phyloP scores from a whole-genome alignment of 1,139 yeast genomes.

The Hemisphaericaspora xylanilytica region DNA sequence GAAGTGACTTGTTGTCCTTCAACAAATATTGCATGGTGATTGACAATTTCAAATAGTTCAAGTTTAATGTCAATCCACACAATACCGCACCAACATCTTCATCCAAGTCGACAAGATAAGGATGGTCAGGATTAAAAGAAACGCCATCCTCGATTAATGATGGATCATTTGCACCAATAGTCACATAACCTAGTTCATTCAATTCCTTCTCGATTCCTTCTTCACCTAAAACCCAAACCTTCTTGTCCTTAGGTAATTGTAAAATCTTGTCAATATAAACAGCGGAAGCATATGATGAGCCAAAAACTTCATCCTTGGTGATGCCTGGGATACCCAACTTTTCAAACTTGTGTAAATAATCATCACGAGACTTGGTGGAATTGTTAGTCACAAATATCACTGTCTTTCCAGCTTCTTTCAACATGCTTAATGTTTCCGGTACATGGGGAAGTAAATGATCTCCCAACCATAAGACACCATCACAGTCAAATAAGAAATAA shows the following conservation, averaged over 20 bases:
- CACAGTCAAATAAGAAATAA: conserved; percentile 47
- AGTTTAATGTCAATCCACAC: conserved; percentile 74
- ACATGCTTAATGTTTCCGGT: conserved; percentile 36
- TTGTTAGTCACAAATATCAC: conserved; percentile 91
- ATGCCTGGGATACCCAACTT: conserved; percentile 68
- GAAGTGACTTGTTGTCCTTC: conserved; percentile 56
- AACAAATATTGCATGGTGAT: conserved; percentile 75
- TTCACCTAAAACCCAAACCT: conserved; percentile 50
- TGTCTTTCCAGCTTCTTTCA: conserved; percentile 48
- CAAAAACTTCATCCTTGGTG: conserved; percentile 74
- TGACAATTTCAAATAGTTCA: conserved; percentile 81
- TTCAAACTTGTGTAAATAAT: conserved; percentile 72
- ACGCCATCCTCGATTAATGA: conserved; percentile 29
- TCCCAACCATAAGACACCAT: conserved; percentile 50
- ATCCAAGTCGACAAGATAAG: conserved; percentile 50
- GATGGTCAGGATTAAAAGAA: conserved; percentile 33
- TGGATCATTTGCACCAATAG: conserved; percentile 45
- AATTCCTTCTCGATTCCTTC: conserved; percentile 45
- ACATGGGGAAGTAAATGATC: conserved; percentile 44
- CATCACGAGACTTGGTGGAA: conserved; percentile 82
- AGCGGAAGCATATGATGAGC: conserved; percentile 90
- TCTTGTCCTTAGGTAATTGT: conserved; percentile 59
- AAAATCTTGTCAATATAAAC: conserved; percentile 77
- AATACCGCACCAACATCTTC: conserved; percentile 81
- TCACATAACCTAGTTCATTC: conserved; percentile 39